Percentiles rank a stretch among this genome's conserved stretches.
Conservation (phyloP, 768 basidiomycete genomes). For the Boletus sp. region DNA sequence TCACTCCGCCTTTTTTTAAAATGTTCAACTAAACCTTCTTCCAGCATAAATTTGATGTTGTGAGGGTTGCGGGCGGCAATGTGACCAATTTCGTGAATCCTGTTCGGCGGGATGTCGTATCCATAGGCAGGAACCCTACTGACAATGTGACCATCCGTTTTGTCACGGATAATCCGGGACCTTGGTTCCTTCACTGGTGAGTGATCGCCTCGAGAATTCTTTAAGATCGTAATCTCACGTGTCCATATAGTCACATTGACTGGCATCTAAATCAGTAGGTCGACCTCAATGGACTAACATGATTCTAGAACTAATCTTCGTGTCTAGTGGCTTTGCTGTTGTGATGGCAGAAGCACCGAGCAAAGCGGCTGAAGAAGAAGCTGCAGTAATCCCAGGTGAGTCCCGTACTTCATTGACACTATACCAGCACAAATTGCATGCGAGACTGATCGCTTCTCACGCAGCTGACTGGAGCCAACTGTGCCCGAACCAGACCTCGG, state of each 20-base stretch:
- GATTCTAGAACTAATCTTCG: background rate
- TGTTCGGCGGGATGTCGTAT: constrained; percentile 35
- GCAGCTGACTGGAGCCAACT: constrained; percentile 21
- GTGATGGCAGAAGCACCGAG: constrained; percentile 28
- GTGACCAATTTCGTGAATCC: constrained; percentile 38
- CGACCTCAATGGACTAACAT: background rate
- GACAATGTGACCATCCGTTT: constrained; percentile 59
- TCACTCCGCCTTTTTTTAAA: background rate
- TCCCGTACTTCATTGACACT: background rate
- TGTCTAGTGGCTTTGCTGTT: constrained; percentile 27
- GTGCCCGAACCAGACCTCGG: constrained; percentile 8
- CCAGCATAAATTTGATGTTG: constrained; percentile 39
- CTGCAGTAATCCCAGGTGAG: constrained; percentile 21
- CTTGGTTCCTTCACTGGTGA: constrained; percentile 53
- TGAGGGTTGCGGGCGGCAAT: constrained; percentile 30
- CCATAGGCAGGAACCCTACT: constrained; percentile 22
- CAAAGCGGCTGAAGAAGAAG: constrained; percentile 7
- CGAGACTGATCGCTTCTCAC: background rate
- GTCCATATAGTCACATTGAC: constrained; percentile 25
- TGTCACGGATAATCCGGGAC: constrained; percentile 63
- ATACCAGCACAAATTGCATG: too few relatives aligned
- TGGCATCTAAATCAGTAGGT: constrained; percentile 31
- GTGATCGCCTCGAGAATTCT: background rate
- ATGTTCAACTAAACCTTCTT: background rate
- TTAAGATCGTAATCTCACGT: background rate